Conservation (phyloP, 164 flowering plant genomes). For the Magnolia officinalis region DNA sequence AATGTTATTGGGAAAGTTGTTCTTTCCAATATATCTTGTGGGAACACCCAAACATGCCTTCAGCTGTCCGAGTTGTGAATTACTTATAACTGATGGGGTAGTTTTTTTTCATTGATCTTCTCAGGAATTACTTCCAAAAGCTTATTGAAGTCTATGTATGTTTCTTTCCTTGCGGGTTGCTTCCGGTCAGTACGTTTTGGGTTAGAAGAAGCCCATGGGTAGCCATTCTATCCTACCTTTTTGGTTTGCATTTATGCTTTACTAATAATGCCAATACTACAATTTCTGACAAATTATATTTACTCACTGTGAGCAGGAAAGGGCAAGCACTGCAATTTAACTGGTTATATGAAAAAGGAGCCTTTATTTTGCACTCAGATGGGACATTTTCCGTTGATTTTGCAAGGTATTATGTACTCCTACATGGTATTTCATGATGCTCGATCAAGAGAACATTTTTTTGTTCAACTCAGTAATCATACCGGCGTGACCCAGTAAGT, state of each 20-base stretch:
- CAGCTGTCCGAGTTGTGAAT: too few relatives aligned
- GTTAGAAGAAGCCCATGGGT: constrained; percentile 97
- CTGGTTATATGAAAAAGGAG: constrained; percentile 85
- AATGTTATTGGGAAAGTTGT: too few relatives aligned
- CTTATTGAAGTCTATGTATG: constrained; percentile 71
- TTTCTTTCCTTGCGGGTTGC: constrained; percentile 91
- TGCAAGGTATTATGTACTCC: constrained; percentile 39
- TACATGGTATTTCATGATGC: background rate
- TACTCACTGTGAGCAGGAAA: constrained; percentile 47
- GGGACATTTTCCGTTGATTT: constrained; percentile 81
- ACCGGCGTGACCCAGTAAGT: background rate
- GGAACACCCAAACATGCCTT: too few relatives aligned
- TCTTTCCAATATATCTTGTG: too few relatives aligned
- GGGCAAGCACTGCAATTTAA: constrained; percentile 96
- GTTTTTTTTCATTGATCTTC: too few relatives aligned
- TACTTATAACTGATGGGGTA: too few relatives aligned
- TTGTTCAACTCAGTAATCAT: background rate
- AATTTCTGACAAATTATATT: constrained; percentile 1
- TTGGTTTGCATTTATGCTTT: background rate
- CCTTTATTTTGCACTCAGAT: constrained; percentile 58
- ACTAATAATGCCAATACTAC: background rate
- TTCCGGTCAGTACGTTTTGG: constrained; percentile 97
- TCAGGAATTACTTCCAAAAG: constrained; percentile 70
- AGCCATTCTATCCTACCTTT: constrained; percentile 16
- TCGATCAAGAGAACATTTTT: too few relatives aligned